These are phyloP conservation scores for Prunus salicina DNA, from an alignment of 306 rosid species.

Conservation along the genomic window DNA sequence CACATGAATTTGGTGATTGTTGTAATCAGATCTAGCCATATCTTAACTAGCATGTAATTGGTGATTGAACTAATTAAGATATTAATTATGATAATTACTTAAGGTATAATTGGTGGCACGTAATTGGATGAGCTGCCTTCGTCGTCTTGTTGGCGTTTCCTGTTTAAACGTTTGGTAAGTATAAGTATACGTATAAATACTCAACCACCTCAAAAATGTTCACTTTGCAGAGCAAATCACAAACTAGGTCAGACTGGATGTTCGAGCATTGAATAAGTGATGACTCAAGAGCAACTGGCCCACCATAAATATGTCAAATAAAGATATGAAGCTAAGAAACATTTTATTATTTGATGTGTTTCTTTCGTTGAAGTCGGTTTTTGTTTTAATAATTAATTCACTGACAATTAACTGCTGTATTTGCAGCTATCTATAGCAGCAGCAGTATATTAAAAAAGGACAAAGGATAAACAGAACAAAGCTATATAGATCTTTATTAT, in stretches of 20 bases:
- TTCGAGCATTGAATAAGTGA: conserved; percentile 5
- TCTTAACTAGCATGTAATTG: too few species aligned
- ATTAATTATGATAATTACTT: too few species aligned
- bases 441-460: background rate
- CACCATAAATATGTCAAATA: background rate
- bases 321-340: background rate
- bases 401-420: conserved; percentile 1
- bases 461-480: background rate
- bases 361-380: conserved; percentile 4
- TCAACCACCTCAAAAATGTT: conserved; percentile 6
- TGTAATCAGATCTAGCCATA: too few species aligned
- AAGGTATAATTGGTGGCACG: too few species aligned
- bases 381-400: conserved; percentile 4
- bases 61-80: too few species aligned
- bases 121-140: too few species aligned
- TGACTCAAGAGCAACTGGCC: background rate
- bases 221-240: conserved; percentile 1
- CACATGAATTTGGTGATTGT: too few species aligned
- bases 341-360: background rate
- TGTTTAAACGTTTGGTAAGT: background rate
- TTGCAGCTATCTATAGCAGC: background rate
- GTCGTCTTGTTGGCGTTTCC: too few species aligned
- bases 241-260: conserved; percentile 16
- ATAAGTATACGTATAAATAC: too few species aligned
- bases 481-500: background rate